phyloP scores from a whole-genome alignment of 2,329 filamentous ascomycete species.

The Mariannaea elegans region DNA sequence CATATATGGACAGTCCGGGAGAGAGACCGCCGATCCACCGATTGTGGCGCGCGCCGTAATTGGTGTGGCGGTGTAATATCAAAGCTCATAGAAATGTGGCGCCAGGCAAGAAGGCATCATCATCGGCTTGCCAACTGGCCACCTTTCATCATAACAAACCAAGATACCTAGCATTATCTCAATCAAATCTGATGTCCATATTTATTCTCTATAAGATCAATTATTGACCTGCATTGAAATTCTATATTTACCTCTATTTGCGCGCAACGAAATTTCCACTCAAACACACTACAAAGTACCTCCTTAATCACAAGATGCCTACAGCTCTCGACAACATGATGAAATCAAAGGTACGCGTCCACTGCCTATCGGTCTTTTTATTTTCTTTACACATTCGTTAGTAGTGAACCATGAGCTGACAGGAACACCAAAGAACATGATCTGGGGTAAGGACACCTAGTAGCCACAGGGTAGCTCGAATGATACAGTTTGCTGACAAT shows the following conservation, averaged over 20 bases:
- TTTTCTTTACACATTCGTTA: neutral
- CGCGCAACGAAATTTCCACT: no score
- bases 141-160: constrained; percentile 31
- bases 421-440: constrained; percentile 63
- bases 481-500: constrained; percentile 9
- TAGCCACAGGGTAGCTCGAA: constrained; percentile 33
- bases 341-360: constrained; percentile 36
- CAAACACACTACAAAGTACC: no score
- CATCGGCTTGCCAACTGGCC: constrained; percentile 28
- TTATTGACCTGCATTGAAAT: neutral
- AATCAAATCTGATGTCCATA: neutral
- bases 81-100: constrained; percentile 1
- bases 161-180: constrained; percentile 6
- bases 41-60: constrained; percentile 27
- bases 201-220: neutral
- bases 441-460: constrained; percentile 65
- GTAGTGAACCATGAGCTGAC: constrained; percentile 13
- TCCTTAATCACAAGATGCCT: constrained; percentile 29
- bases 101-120: constrained; percentile 16
- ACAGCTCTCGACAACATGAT: constrained; percentile 35
- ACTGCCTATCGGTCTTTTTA: no score
- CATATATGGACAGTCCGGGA: constrained; percentile 28
- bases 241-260: neutral
- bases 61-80: constrained; percentile 8
- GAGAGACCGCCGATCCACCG: constrained; percentile 34